Evolutionary conservation across 495 filamentous ascomycete species (phyloP).

Genomic region (Clohesyomyces aquaticus): DNA sequence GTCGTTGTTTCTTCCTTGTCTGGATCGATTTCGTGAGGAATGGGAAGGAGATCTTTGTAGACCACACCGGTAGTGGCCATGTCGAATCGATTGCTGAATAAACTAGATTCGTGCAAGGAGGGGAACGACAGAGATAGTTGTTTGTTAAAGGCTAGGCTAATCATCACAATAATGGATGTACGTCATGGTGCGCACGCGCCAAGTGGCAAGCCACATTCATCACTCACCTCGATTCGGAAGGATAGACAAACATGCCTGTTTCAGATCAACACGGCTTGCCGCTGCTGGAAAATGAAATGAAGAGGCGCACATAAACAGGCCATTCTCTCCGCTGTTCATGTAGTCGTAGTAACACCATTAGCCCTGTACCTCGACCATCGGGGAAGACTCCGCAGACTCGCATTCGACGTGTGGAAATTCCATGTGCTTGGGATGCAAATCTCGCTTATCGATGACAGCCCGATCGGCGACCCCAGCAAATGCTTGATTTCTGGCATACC

Average conservation of each 20-base stretch:
- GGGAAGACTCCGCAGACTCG: neutral
- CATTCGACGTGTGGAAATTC: neutral
- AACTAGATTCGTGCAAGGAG: neutral
- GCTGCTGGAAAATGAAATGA: neutral
- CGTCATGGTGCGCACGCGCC: slow-evolving; percentile 18
- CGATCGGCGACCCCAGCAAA: neutral
- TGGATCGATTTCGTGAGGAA: slow-evolving; percentile 40
- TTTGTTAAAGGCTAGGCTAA: neutral
- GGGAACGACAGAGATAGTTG: neutral
- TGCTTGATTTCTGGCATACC: neutral
- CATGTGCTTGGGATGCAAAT: neutral
- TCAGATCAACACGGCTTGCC: neutral
- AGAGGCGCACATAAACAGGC: neutral
- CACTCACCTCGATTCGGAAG: slow-evolving; percentile 3
- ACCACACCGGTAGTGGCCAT: slow-evolving; percentile 38
- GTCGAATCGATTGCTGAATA: neutral
- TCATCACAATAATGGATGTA: slow-evolving; percentile 5
- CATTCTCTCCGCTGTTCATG: no score
- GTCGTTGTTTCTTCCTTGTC: slow-evolving; percentile 36
- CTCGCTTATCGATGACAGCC: neutral
- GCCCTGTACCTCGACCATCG: neutral
- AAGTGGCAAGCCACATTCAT: slow-evolving; percentile 17
- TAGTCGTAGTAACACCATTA: neutral
- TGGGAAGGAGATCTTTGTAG: slow-evolving; percentile 45
- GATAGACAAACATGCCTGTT: neutral